phyloP scores from a whole-genome alignment of 1,284 basidiomycete species.

The Spongispora temasekensis region DNA sequence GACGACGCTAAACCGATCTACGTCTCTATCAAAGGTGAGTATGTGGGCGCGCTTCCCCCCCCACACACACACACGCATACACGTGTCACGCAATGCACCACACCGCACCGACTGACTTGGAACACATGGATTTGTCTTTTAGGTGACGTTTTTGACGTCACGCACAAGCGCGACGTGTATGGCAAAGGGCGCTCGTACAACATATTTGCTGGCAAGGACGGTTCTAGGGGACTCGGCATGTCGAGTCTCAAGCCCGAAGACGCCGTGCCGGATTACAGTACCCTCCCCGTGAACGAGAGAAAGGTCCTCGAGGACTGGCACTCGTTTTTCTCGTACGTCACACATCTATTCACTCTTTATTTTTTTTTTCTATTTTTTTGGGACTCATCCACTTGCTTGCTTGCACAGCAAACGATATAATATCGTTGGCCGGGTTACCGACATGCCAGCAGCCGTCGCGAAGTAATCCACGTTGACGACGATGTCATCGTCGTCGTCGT shows the following conservation, averaged over 20 bases:
- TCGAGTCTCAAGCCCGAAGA: slow-evolving; percentile 88
- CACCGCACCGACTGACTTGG: not conserved
- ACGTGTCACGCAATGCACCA: not conserved
- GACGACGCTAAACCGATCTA: slow-evolving; percentile 72
- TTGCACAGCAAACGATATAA: slow-evolving; percentile 75
- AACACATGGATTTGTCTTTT: not conserved
- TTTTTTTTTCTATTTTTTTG: too few relatives aligned
- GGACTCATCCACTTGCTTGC: not conserved
- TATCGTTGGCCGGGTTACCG: slow-evolving; percentile 68
- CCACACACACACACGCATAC: not conserved
- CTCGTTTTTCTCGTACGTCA: slow-evolving; percentile 66
- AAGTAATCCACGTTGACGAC: not conserved
- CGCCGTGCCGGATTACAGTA: slow-evolving; percentile 86
- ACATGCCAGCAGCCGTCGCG: slow-evolving; percentile 42
- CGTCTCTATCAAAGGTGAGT: slow-evolving; percentile 83
- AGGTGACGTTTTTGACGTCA: slow-evolving; percentile 83
- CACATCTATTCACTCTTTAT: not conserved
- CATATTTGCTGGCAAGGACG: slow-evolving; percentile 90
- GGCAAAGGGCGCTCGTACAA: slow-evolving; percentile 71
- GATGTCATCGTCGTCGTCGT: slow-evolving; percentile 3
- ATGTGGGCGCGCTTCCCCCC: not conserved
- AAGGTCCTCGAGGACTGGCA: slow-evolving; percentile 94
- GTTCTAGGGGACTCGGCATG: slow-evolving; percentile 78
- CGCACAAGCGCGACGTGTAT: slow-evolving; percentile 79
- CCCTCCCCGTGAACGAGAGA: slow-evolving; percentile 70